Conservation (phyloP, 2,329 filamentous ascomycete species). For the Ceratocystis ficicola region DNA sequence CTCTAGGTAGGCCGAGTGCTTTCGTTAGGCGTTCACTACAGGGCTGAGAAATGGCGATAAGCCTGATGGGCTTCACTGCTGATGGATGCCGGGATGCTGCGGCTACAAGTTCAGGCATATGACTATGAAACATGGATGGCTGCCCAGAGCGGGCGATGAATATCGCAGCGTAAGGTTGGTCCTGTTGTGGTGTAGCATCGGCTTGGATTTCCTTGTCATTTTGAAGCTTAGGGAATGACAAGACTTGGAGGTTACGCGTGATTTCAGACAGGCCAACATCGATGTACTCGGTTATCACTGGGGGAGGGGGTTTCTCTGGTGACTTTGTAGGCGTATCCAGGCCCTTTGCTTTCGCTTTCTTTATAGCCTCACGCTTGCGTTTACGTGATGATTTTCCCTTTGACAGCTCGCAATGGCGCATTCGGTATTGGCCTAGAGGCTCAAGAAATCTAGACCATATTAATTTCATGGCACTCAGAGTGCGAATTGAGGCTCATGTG, state of each 20-base stretch:
- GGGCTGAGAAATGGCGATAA: constrained; percentile 51
- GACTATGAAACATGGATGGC: constrained; percentile 45
- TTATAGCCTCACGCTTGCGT: constrained; percentile 34
- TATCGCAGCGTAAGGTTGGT: constrained; percentile 37
- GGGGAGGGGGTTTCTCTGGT: constrained; percentile 27
- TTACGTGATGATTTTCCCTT: constrained; percentile 49
- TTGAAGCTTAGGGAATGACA: constrained; percentile 25
- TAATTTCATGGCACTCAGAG: constrained; percentile 1
- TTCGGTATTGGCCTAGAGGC: constrained; percentile 52
- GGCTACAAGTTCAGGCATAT: constrained; percentile 45
- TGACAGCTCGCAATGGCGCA: constrained; percentile 42
- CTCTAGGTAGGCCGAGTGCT: constrained; percentile 49
- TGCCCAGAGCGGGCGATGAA: constrained; percentile 49
- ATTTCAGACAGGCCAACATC: constrained; percentile 55
- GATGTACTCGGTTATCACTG: constrained; percentile 45
- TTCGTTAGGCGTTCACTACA: constrained; percentile 46
- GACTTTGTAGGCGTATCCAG: constrained; percentile 2
- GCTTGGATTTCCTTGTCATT: background rate
- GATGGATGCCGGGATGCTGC: constrained; percentile 37
- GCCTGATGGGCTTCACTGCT: constrained; percentile 35
- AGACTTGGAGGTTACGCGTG: constrained; percentile 44
- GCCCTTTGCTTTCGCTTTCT: constrained; percentile 25
- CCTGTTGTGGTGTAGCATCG: background rate
- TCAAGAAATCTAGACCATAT: constrained; percentile 41
- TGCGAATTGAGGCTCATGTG: background rate